A percentile compares a stretch with the other conserved stretches of the same genome.
Evolutionary conservation across 805 yeast genomes (phyloP).

Genomic region (Debaryomyces prosopidis): DNA sequence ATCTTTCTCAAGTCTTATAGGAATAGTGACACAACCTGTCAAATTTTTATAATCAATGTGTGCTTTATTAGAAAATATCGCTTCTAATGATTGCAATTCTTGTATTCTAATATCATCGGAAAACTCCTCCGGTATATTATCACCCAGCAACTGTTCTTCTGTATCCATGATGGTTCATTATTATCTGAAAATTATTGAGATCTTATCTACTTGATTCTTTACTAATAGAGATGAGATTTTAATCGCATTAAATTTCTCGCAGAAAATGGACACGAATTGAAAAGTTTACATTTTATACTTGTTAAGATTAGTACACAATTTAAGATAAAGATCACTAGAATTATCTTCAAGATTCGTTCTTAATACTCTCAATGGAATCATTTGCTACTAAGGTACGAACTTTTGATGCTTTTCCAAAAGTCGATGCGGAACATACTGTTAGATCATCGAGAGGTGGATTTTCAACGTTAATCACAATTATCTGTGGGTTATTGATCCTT

Average conservation of each 20-base stretch:
- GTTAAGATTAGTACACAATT: too few relatives aligned
- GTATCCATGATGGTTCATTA: background rate
- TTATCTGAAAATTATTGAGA: background rate
- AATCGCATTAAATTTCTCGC: background rate
- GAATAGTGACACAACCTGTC: slow-evolving; percentile 27
- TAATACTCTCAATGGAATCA: slow-evolving; percentile 27
- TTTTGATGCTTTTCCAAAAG: slow-evolving; percentile 49
- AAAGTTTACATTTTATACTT: too few relatives aligned
- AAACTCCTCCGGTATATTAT: slow-evolving; percentile 7
- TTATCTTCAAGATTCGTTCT: too few relatives aligned
- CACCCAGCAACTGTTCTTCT: background rate
- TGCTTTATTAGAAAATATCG: slow-evolving; percentile 43
- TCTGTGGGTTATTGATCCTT: slow-evolving; percentile 62
- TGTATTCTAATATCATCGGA: slow-evolving; percentile 26
- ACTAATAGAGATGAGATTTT: background rate
- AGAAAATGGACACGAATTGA: too few relatives aligned
- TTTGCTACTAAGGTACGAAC: slow-evolving; percentile 41
- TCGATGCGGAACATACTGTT: slow-evolving; percentile 57
- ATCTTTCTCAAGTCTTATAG: slow-evolving; percentile 19
- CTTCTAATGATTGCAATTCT: slow-evolving; percentile 41
- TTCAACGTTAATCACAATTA: slow-evolving; percentile 63
- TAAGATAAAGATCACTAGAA: too few relatives aligned
- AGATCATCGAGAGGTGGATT: slow-evolving; percentile 77
- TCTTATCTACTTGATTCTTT: background rate
- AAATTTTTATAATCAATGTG: slow-evolving; percentile 7